Evolutionary conservation across 192 early-diverging fungal genomes (phyloP).

Genomic region (Coemansia sp.): DNA sequence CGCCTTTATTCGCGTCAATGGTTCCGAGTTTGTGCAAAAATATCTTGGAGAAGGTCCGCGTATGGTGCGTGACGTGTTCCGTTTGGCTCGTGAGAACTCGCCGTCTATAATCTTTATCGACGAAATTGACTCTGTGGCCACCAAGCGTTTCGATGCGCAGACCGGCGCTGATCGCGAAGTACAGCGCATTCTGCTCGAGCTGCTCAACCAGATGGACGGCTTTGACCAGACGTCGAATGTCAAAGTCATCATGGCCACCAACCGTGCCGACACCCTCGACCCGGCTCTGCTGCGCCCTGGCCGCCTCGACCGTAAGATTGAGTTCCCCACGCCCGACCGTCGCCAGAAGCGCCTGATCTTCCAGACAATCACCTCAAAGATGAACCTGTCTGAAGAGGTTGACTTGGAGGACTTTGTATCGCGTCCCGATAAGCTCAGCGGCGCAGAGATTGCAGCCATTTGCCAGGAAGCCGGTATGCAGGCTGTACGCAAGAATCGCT

Average conservation of each 20-base stretch:
- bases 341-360: slow-evolving; percentile 98
- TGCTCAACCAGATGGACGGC: slow-evolving; percentile 97
- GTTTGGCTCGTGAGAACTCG: slow-evolving; percentile 92
- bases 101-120: slow-evolving; percentile 99
- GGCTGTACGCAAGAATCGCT: slow-evolving; percentile 98
- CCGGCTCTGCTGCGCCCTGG: slow-evolving; percentile 95
- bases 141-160: slow-evolving; percentile 93
- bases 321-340: slow-evolving; percentile 96
- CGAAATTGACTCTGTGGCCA: slow-evolving; percentile 98
- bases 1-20: slow-evolving; percentile 96
- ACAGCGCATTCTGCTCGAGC: slow-evolving; percentile 96
- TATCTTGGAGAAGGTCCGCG: slow-evolving; percentile 98
- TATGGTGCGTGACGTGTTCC: slow-evolving; percentile 96
- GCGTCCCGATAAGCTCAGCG: slow-evolving; percentile 98
- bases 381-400: slow-evolving; percentile 95
- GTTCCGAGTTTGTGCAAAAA: slow-evolving; percentile 99
- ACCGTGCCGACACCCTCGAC: slow-evolving; percentile 93
- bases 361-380: slow-evolving; percentile 88
- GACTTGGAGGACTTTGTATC: slow-evolving; percentile 99
- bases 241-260: slow-evolving; percentile 99
- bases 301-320: slow-evolving; percentile 99
- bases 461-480: slow-evolving; percentile 98
- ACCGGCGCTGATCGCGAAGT: slow-evolving; percentile 96
- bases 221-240: slow-evolving; percentile 95
- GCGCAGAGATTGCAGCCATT: slow-evolving; percentile 99